Base-by-base conservation (phyloP, 768 basidiomycete genomes). In the Phylloporus sp. region DNA sequence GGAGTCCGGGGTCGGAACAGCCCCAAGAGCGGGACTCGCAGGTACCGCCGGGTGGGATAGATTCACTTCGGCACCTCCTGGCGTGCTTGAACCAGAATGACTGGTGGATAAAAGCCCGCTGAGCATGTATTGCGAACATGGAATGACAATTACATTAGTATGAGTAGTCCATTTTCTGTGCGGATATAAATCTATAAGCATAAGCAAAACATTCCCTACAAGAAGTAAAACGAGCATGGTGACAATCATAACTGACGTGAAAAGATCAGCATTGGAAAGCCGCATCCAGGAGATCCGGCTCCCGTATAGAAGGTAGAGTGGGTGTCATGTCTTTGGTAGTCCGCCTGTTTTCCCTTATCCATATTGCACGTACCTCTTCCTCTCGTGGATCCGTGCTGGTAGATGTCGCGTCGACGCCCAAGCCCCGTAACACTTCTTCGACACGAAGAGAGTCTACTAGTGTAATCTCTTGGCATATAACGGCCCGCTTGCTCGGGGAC, bases 381-480 rank as follows among this genome's bases (percentile, higher is more conserved):
- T 75, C 76, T 28, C 68, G 70, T 10, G 70, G 68, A 45, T 79
- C 74, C 6, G 61, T 59, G 12, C 57, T 49, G 6, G 57, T 50
- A 15, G 56, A 44, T 11, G 51, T 27, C 9, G 31, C 26, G 9
- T 62, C 67, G 20, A 59, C 26, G 11, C 87, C 88, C 32, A 91
- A 63, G 0, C 86, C 88, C 38, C 86, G 79, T n/a, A 84, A 67
- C 6, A 88, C 75, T 58, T 91, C 88, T 28, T 86, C 86, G 4
- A 70, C 69, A 61, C 85, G 79, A 26, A 88, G 74, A 23, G 82
- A 82, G n/a, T 81, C 76, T 3, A 76, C 79, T 31, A 90, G 72
- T 43, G 71, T 73, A 23, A 71, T 53, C 20, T 86, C 77, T 44
- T 83, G 80, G 39, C 67, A 60, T 39, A 59, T 61, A 2, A 64